Percentiles rank a stretch among this genome's conserved stretches.
Conservation (phyloP, 164 flowering plant genomes). For the Stephania cephalantha region DNA sequence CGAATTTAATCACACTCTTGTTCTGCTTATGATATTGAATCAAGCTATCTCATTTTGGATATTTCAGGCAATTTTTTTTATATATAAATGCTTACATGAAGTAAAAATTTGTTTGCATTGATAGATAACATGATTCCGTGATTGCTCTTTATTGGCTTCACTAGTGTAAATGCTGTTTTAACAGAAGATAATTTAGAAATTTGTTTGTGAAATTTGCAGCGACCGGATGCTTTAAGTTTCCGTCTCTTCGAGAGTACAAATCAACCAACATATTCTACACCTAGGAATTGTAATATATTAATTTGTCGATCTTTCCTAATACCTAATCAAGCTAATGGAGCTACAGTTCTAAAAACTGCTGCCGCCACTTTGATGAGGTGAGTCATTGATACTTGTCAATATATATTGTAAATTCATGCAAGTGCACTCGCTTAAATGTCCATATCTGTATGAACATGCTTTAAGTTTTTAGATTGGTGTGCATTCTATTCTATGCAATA, state of each 20-base stretch:
- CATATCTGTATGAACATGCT: not conserved
- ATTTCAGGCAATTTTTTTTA: too few relatives aligned
- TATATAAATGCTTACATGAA: too few relatives aligned
- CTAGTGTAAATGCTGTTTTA: not conserved
- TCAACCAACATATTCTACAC: slow-evolving; percentile 22
- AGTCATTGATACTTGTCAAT: not conserved
- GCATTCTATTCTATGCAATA: not conserved
- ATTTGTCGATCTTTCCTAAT: slow-evolving; percentile 45
- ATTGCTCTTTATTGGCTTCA: not conserved
- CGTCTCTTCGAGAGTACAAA: slow-evolving; percentile 27
- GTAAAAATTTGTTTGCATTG: too few relatives aligned
- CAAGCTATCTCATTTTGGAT: too few relatives aligned
- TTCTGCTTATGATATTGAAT: too few relatives aligned
- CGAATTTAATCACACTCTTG: too few relatives aligned
- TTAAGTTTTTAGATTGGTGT: not conserved
- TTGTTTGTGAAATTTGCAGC: slow-evolving; percentile 27
- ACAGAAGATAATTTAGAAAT: not conserved
- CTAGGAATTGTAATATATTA: slow-evolving; percentile 30
- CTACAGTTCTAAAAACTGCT: slow-evolving; percentile 41
- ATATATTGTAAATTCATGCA: not conserved
- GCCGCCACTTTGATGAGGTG: slow-evolving; percentile 46
- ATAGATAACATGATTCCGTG: not conserved
- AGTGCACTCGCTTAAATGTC: not conserved
- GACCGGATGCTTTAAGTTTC: slow-evolving; percentile 36
- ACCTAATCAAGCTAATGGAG: slow-evolving; percentile 32